These are phyloP conservation scores for Microbotryomycetes sp. DNA, from an alignment of 1,284 basidiomycete genomes.

Conservation along the genomic window DNA sequence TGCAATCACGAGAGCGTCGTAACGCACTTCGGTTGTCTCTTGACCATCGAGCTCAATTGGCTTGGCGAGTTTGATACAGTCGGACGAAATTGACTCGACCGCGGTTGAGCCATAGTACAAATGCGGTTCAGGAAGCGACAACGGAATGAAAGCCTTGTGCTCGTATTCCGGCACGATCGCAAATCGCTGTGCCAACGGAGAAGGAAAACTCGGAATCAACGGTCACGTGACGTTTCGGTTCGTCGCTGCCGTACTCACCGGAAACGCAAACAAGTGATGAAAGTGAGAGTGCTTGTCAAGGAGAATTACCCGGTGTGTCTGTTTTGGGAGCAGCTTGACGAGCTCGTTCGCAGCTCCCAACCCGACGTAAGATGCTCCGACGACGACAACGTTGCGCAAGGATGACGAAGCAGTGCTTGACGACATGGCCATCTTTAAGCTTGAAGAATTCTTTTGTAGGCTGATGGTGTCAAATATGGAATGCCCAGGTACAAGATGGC, in stretches of 20 bases:
- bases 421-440: not conserved
- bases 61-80: constrained; percentile 8
- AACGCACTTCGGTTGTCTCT: constrained; percentile 25
- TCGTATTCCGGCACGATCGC: constrained; percentile 16
- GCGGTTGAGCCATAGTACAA: constrained; percentile 7
- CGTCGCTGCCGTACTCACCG: too few species aligned
- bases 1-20: constrained; percentile 44
- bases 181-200: constrained; percentile 8
- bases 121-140: constrained; percentile 23
- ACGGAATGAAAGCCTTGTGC: constrained; percentile 32
- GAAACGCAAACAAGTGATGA: constrained; percentile 33
- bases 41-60: constrained; percentile 13
- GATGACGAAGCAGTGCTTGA: not conserved
- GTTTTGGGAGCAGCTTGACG: not conserved
- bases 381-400: constrained; percentile 29
- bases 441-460: not conserved
- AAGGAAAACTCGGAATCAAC: not conserved
- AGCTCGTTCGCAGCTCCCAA: constrained; percentile 29
- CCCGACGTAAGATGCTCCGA: constrained; percentile 34
- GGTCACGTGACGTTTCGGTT: not conserved
- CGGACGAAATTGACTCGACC: constrained; percentile 6
- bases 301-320: constrained; percentile 27
- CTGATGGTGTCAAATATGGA: not conserved
- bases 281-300: constrained; percentile 38
- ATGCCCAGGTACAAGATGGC: not conserved